phyloP scores from a whole-genome alignment of 1,284 basidiomycete species.

The Peniophora sp. region DNA sequence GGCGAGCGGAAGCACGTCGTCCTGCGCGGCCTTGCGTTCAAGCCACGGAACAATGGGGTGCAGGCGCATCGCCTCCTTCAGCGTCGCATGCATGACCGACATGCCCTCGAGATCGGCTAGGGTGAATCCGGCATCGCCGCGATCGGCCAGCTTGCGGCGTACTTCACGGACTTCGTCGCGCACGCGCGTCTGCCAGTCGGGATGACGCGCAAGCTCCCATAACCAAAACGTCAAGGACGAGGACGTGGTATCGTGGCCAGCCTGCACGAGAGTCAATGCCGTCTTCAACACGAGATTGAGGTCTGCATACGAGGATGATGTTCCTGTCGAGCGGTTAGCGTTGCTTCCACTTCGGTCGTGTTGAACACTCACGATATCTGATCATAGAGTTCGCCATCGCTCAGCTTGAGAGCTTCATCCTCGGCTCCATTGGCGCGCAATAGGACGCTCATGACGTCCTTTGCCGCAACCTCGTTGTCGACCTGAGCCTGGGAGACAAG shows the following conservation, averaged over 20 bases:
- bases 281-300: too few species aligned
- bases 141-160: constrained; percentile 37
- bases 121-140: constrained; percentile 20
- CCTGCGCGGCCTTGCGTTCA: constrained; percentile 20
- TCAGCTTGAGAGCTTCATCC: constrained; percentile 14
- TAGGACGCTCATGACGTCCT: constrained; percentile 23
- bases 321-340: constrained; percentile 10
- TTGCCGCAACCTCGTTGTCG: constrained; percentile 8
- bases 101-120: constrained; percentile 50
- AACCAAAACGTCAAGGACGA: constrained; percentile 22
- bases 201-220: constrained; percentile 38
- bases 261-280: constrained; percentile 23
- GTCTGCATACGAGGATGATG: too few species aligned
- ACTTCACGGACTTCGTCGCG: constrained; percentile 39
- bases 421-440: constrained; percentile 17
- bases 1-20: constrained; percentile 32
- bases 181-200: constrained; percentile 38
- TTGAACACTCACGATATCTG: constrained; percentile 16
- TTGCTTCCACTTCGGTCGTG: not conserved
- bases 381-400: constrained; percentile 19
- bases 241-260: constrained; percentile 26
- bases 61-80: constrained; percentile 29
- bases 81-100: constrained; percentile 7
- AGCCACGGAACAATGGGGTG: constrained; percentile 26
- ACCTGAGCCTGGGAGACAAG: constrained; percentile 11